A percentile compares a stretch with the other conserved stretches of the same genome.
phyloP scores from a whole-genome alignment of 2,329 filamentous ascomycete species.

The Penicillium nordicum region DNA sequence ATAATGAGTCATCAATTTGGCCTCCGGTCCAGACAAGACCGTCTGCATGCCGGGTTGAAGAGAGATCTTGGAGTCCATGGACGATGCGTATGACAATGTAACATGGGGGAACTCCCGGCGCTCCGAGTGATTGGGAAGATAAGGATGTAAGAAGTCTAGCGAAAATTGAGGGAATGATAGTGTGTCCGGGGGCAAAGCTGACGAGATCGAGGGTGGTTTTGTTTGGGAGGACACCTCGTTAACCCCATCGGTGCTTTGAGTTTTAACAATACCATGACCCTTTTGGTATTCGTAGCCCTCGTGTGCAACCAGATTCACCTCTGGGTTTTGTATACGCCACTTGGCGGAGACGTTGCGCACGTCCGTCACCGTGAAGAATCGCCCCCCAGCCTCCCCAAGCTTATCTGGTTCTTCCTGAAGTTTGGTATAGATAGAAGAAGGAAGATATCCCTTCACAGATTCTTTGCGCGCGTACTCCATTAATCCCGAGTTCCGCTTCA shows the following conservation, averaged over 20 bases:
- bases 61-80: constrained; percentile 77
- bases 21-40: constrained; percentile 72
- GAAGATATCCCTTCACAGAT: constrained; percentile 46
- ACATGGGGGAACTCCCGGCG: constrained; percentile 51
- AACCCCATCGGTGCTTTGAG: constrained; percentile 18
- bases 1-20: constrained; percentile 91
- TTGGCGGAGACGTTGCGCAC: constrained; percentile 49
- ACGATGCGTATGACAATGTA: constrained; percentile 87
- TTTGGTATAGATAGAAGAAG: constrained; percentile 49
- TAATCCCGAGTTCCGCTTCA: constrained; percentile 48
- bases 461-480: constrained; percentile 48
- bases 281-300: constrained; percentile 46
- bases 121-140: constrained; percentile 45
- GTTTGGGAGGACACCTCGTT: constrained; percentile 7
- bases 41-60: constrained; percentile 78
- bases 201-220: constrained; percentile 12
- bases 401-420: constrained; percentile 46
- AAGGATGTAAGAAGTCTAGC: constrained; percentile 49
- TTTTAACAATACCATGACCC: constrained; percentile 42
- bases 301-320: constrained; percentile 43
- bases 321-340: constrained; percentile 47
- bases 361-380: constrained; percentile 47
- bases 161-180: constrained; percentile 45
- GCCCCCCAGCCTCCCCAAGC: constrained; percentile 45
- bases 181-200: constrained; percentile 37